Base-by-base conservation (phyloP, 2,329 filamentous ascomycete species). In the Byssothecium circinans region DNA sequence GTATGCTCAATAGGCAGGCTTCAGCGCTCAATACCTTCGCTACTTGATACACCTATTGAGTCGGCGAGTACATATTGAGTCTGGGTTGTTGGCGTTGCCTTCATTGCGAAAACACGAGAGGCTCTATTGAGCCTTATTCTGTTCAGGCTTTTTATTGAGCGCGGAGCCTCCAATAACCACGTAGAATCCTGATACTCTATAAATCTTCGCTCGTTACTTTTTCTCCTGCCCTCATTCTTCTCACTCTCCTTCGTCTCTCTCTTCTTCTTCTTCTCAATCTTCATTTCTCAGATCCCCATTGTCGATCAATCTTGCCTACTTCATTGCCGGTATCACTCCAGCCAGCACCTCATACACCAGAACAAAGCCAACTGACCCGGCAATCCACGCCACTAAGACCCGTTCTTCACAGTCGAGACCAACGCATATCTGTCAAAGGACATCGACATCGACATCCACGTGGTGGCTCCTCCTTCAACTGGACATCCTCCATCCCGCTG, bases 41-140 rank as follows among this genome's bases (percentile, higher is more conserved):
- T 22, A 44, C 11, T 15, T 45, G 50, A 44, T 32, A 30, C 37
- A 34, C 8, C 10, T 32, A 42, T 32, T 33, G 40, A 42, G 27
- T 20, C 19, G 17, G 27, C 14, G 29, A 32, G 29, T 32, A 12
- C 10, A 12, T 32, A n/a, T 32, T 32, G 29, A n/a, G 29, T 12
- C 14, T 32, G 29, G 14, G 29, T 4, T 32, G 14, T n/a, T 32
- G 6, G 6, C 29, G 29, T 14, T n/a, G 6, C 14, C 4, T 4
- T 39, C 29, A 12, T 32, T 4, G 29, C 29, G 12, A 32, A 32
- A 32, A 14, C 14, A 10, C 23, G 23, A 25, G 10, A 12, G 29
- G n/a, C n/a, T n/a, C 30, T 52, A 55, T 52, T 52, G 49, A 52
- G 20, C 18, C 32, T 8, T 50, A 52, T 52, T 52, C 37, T 49